Evolutionary conservation across 768 basidiomycete species (phyloP), one percentile per base, ranked within the genome.

Genomic region (Termitomyces sp.): DNA sequence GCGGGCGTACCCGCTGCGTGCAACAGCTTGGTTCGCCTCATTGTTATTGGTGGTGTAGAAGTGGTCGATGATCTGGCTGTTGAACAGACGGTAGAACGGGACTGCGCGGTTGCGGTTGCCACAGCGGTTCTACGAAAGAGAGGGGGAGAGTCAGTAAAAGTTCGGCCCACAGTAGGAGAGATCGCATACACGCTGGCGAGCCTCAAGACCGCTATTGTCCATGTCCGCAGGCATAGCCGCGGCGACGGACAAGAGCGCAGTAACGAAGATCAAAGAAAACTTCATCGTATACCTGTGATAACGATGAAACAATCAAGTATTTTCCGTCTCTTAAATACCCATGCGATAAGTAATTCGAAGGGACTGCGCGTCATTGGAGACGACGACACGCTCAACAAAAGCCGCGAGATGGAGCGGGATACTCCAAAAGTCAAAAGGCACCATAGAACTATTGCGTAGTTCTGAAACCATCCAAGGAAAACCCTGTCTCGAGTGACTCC

Each of bases 21-120:
- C 16, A 1, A 6, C 20, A 2, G 64, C 59, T 2, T 56, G 39
- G 12, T 60, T 39, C 53, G 57, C 41, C 47, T 65, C 62, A 18
- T 10, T 10, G 2, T 32, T 48, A 26, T 52, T 55, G 13, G 50
- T 20, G 16, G 61, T 60, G 52, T 64, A 64, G 55, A 60, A 61
- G 27, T 62, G 57, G 24, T 64, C 59, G 43, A 59, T 49, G 5
- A 51, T 39, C 1, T 1, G 18, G 20, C 31, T 2, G 42, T 56
- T 56, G 44, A 42, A 41, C 22, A 39, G 12, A 31, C 46, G 53
- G 8, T 59, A 49, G 34, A 49, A 59, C 4, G 46, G 46, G 16
- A 29, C 29, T 3, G 46, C 29, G 29, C n/a, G n/a, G n/a, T n/a
- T n/a, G n/a, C 18, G 46, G 9, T 47, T 29, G 2, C 29, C 46